These are phyloP conservation scores for Epichloe bromicola DNA, from an alignment of 2,329 filamentous ascomycete genomes.

Conservation along the genomic window DNA sequence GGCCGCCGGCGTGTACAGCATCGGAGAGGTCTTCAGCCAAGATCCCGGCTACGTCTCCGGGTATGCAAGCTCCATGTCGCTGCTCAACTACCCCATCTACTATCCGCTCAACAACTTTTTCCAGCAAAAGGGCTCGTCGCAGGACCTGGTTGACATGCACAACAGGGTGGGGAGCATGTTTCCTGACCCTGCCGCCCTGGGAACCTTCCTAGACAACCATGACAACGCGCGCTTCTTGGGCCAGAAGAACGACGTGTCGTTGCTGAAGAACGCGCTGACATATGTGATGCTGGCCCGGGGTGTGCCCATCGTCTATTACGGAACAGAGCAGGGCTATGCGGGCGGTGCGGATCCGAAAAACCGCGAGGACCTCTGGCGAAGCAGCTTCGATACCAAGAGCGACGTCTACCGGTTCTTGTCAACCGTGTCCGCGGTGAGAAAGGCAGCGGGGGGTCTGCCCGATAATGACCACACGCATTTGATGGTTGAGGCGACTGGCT, in stretches of 20 bases:
- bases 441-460: slow-evolving; percentile 30
- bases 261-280: slow-evolving; percentile 47
- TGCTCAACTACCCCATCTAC: slow-evolving; percentile 47
- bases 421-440: slow-evolving; percentile 31
- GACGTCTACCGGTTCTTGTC: slow-evolving; percentile 34
- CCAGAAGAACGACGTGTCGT: slow-evolving; percentile 36
- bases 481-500: slow-evolving; percentile 27
- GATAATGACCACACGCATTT: slow-evolving; percentile 31
- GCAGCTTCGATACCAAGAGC: slow-evolving; percentile 30
- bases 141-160: slow-evolving; percentile 26
- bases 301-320: slow-evolving; percentile 52
- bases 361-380: slow-evolving; percentile 47
- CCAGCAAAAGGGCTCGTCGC: slow-evolving; percentile 24
- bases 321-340: slow-evolving; percentile 48
- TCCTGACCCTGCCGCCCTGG: slow-evolving; percentile 32
- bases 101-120: slow-evolving; percentile 29
- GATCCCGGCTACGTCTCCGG: slow-evolving; percentile 35
- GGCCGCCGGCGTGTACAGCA: slow-evolving; percentile 43
- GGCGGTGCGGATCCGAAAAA: slow-evolving; percentile 34
- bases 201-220: slow-evolving; percentile 46
- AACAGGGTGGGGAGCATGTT: slow-evolving; percentile 22
- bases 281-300: slow-evolving; percentile 49
- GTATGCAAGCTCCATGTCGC: slow-evolving; percentile 41
- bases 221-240: slow-evolving; percentile 41
- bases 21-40: slow-evolving; percentile 48